A percentile compares a stretch with the other conserved stretches of the same genome.
phyloP scores from a whole-genome alignment of 805 yeast species.

The Cyberlindnera mississippiensis region DNA sequence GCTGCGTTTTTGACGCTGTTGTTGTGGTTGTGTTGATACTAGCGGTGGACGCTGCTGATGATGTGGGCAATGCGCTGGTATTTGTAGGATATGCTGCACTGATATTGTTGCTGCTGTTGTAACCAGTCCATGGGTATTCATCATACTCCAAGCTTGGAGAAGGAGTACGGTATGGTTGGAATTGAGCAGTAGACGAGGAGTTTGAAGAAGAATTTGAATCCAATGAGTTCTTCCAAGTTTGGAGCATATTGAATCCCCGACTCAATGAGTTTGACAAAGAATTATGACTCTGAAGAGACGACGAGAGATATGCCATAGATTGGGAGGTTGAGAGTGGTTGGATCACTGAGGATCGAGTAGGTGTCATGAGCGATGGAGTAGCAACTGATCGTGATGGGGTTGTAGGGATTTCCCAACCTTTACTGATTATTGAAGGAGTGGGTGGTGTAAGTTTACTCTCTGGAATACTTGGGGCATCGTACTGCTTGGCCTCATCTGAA shows the following conservation, averaged over 20 bases:
- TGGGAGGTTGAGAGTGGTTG: slow-evolving; percentile 34
- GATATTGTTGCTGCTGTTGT: background rate
- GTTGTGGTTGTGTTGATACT: background rate
- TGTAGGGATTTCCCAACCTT: slow-evolving; percentile 41
- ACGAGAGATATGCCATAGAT: slow-evolving; percentile 35
- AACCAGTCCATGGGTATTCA: slow-evolving; percentile 37
- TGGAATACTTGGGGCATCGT: too few relatives aligned
- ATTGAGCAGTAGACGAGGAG: slow-evolving; percentile 17
- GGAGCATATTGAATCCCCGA: slow-evolving; percentile 23
- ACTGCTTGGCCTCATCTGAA: background rate
- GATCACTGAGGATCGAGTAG: slow-evolving; percentile 31
- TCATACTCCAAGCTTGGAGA: slow-evolving; percentile 37
- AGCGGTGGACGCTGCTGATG: background rate
- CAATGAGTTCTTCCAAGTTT: slow-evolving; percentile 24
- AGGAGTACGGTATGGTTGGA: slow-evolving; percentile 26
- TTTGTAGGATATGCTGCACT: background rate
- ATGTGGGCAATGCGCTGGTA: background rate
- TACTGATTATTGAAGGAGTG: slow-evolving; percentile 25
- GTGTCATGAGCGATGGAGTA: slow-evolving; percentile 30
- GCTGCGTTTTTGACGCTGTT: too few relatives aligned
- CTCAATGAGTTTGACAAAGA: slow-evolving; percentile 33
- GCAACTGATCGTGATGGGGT: slow-evolving; percentile 25
- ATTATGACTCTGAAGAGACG: slow-evolving; percentile 32
- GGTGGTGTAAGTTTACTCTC: slow-evolving; percentile 15
- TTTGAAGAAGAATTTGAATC: slow-evolving; percentile 30